A percentile compares a stretch with the other conserved stretches of the same genome.
Evolutionary conservation across 2,329 filamentous ascomycete species (phyloP).

Genomic region (Colletotrichum higginsianum): DNA sequence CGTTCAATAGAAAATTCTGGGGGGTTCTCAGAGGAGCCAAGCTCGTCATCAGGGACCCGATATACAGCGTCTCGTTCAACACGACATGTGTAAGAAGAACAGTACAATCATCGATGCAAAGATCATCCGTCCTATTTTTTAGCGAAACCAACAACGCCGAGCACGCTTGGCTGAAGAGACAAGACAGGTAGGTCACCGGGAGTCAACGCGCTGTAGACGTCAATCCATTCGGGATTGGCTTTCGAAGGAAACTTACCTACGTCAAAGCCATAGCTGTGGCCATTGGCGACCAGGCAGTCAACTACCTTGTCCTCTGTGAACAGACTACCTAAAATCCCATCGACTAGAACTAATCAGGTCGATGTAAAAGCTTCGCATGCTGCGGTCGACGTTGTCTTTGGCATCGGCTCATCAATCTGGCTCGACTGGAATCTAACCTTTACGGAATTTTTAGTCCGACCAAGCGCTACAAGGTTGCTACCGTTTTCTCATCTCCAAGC

Average conservation of each 20-base stretch:
- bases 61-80: conserved; percentile 44
- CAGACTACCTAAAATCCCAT: no score
- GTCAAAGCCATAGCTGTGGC: conserved; percentile 54
- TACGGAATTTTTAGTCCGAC: conserved; percentile 47
- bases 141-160: conserved; percentile 51
- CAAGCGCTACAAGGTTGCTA: conserved; percentile 50
- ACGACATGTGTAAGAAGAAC: conserved; percentile 55
- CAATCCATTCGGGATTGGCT: not conserved
- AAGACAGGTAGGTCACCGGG: conserved; percentile 45
- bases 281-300: conserved; percentile 48
- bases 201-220: conserved; percentile 10
- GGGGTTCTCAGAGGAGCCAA: not conserved
- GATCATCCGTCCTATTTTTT: conserved; percentile 56
- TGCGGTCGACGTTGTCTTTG: conserved; percentile 55
- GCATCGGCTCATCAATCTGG: conserved; percentile 57
- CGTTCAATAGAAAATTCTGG: conserved; percentile 40
- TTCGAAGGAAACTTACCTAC: conserved; percentile 55
- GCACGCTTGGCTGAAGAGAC: conserved; percentile 53
- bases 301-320: conserved; percentile 51
- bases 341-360: no score
- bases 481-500: conserved; percentile 62
- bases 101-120: conserved; percentile 53
- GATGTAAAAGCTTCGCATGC: conserved; percentile 51
- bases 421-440: conserved; percentile 54
- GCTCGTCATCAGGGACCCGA: not conserved